A percentile compares a stretch with the other conserved stretches of the same genome.
Evolutionary conservation across 2,329 filamentous ascomycete species (phyloP).

Genomic region (Ploettnerulaceae sp.): DNA sequence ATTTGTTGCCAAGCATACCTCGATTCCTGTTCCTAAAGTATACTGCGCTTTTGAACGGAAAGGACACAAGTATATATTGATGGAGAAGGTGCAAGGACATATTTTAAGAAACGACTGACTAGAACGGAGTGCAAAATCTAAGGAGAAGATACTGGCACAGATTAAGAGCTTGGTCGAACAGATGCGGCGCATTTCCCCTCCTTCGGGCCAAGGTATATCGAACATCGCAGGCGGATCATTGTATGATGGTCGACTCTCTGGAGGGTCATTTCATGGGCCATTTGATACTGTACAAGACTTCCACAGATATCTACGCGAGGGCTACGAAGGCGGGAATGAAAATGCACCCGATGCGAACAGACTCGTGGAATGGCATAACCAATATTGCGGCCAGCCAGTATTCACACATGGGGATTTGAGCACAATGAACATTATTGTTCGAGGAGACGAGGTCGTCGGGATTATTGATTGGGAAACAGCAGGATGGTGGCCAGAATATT

Average conservation of each 20-base stretch:
- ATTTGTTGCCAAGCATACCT: slow-evolving; percentile 36
- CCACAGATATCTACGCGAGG: slow-evolving; percentile 10
- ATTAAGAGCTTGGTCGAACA: slow-evolving; percentile 30
- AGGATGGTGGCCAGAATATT: slow-evolving; percentile 20
- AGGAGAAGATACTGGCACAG: slow-evolving; percentile 35
- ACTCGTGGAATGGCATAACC: slow-evolving; percentile 9
- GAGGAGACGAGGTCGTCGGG: slow-evolving; percentile 11
- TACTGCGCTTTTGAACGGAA: slow-evolving; percentile 35
- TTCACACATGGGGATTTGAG: slow-evolving; percentile 16
- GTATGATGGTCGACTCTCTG: slow-evolving; percentile 33
- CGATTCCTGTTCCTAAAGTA: slow-evolving; percentile 37
- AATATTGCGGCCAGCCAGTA: slow-evolving; percentile 7
- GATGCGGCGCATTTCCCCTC: slow-evolving; percentile 32
- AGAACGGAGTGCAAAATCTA: slow-evolving; percentile 31
- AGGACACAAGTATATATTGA: slow-evolving; percentile 36
- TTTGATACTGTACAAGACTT: slow-evolving; percentile 27
- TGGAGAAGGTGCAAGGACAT: slow-evolving; percentile 38
- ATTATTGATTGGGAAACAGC: slow-evolving; percentile 19
- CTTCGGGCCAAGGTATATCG: slow-evolving; percentile 27
- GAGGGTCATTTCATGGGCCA: slow-evolving; percentile 29
- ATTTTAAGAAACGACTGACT: slow-evolving; percentile 34
- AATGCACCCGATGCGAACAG: slow-evolving; percentile 9
- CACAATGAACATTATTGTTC: slow-evolving; percentile 11
- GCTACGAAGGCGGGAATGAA: slow-evolving; percentile 8
- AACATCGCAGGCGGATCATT: slow-evolving; percentile 34